Base-by-base conservation (phyloP, 2,329 filamentous ascomycete genomes). In the Remersonia thermophila region DNA sequence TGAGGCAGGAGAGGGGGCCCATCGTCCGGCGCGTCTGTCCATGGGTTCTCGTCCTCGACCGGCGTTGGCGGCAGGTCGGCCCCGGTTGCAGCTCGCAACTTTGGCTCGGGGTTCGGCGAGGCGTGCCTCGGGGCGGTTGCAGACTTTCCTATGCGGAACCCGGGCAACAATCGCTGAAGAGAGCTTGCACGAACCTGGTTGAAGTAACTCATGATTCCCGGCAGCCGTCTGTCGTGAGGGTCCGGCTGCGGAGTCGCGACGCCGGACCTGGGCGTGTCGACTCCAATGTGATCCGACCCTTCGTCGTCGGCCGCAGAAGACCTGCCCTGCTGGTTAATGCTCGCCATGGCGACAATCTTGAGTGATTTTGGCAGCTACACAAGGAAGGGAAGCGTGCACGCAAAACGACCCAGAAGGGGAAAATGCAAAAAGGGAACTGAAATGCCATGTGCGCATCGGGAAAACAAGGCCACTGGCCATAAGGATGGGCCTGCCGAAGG, bases 171-270 rank as follows among this genome's bases (percentile, higher is more conserved):
- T 57, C 58, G 56, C 49, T 66, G 62, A 71, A 73, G 71, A 77
- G 78, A 76, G 68, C 73, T 76, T 71, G 74, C 73, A 95, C 91
- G 80, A 93, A 98, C 91, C 89, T 98, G 91, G 68, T 81, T 82
- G 73, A 96, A 94, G 71, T 91, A 95, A 70, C 81, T 93, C 73
- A 91, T 81, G 67, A 96, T 93, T 58, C 86, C 84, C 50, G 91
- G 91, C 57, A 93, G 71, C 63, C 91, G 82, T 66, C 94, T 95
- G 67, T 98, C 91, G 55, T 83, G 80, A 46, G 82, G 80, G 63
- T 96, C 89, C 49, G 91, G 91, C 55, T 87, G 83, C 49, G 91
- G 91, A 45, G 91, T 98, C 48, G 85, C 83, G 59, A 93, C 76
- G 54, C 87, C 86, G 50, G 87, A 93, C 54, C 86, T 82, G 52